A percentile compares a stretch with the other conserved stretches of the same genome.
Conservation (phyloP, 1,139 yeast species). For the Kodamaea arcana region DNA sequence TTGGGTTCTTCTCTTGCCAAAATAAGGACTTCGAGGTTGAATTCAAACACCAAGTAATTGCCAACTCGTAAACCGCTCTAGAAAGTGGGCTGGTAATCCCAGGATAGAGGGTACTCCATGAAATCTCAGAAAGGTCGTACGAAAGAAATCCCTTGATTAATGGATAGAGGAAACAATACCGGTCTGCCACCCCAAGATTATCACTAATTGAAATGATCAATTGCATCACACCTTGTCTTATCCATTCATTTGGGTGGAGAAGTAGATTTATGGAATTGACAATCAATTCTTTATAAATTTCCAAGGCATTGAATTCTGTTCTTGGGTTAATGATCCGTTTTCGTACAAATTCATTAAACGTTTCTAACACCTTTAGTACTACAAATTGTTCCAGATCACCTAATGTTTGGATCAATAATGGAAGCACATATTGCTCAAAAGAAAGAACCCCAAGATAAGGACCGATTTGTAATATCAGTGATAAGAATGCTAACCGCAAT, state of each 20-base stretch:
- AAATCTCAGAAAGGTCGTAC: constrained; percentile 67
- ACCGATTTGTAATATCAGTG: constrained; percentile 73
- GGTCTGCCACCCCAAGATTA: constrained; percentile 69
- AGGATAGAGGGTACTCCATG: constrained; percentile 61
- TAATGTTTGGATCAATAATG: constrained; percentile 75
- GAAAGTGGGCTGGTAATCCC: constrained; percentile 65
- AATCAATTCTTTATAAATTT: constrained; percentile 37
- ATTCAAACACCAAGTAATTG: constrained; percentile 69
- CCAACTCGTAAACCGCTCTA: constrained; percentile 59
- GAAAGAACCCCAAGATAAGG: constrained; percentile 78
- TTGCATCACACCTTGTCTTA: constrained; percentile 64
- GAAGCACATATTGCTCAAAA: constrained; percentile 83
- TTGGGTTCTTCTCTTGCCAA: constrained; percentile 53
- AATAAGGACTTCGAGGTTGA: constrained; percentile 63
- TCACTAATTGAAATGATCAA: constrained; percentile 60
- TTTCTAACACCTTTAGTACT: constrained; percentile 67
- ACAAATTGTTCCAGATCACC: constrained; percentile 83
- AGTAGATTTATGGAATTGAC: constrained; percentile 31
- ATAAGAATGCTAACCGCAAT: constrained; percentile 66
- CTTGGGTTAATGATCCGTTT: constrained; percentile 33
- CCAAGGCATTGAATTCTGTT: constrained; percentile 38
- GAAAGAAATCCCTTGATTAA: constrained; percentile 71
- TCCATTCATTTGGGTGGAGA: constrained; percentile 86
- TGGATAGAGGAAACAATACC: constrained; percentile 80
- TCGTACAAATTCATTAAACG: constrained; percentile 45